These are phyloP conservation scores for Mortierella alpina DNA, from an alignment of 192 early-diverging fungal species.

Conservation along the genomic window DNA sequence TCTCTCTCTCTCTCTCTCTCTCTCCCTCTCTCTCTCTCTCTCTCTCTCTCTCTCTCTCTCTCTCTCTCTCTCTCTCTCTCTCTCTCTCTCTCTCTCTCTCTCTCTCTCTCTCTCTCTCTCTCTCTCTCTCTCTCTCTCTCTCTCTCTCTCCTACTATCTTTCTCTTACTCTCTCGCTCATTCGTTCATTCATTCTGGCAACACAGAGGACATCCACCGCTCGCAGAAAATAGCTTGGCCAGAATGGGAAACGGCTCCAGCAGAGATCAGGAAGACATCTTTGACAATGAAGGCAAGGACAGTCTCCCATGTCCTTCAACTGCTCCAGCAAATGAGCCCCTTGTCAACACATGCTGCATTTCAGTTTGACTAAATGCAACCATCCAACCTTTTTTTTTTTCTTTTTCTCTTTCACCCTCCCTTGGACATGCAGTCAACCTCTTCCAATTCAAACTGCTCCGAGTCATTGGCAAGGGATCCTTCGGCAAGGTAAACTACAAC, in stretches of 20 bases:
- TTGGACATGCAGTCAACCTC: conserved; percentile 70
- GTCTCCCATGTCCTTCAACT: background rate
- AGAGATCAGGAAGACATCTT: conserved; percentile 51
- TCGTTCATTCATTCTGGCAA: background rate
- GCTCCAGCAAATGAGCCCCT: background rate
- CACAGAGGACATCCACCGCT: conserved; percentile 1
- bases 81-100: background rate
- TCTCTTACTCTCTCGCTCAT: background rate
- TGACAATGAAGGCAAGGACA: conserved; percentile 49
- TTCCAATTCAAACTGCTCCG: conserved; percentile 82
- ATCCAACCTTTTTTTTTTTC: conserved; percentile 1
- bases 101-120: background rate
- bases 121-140: background rate
- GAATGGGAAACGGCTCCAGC: conserved; percentile 46
- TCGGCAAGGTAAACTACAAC: conserved; percentile 78
- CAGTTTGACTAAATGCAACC: background rate
- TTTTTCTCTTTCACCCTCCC: background rate
- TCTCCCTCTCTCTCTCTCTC: conserved; percentile 6
- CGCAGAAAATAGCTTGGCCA: background rate
- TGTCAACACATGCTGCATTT: background rate
- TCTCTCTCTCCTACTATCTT: background rate
- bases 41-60: conserved; percentile 17
- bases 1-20: background rate
- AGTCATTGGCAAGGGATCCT: conserved; percentile 87
- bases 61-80: background rate